Conservation (phyloP, 2,329 filamentous ascomycete species). For the Xylaria sp. region DNA sequence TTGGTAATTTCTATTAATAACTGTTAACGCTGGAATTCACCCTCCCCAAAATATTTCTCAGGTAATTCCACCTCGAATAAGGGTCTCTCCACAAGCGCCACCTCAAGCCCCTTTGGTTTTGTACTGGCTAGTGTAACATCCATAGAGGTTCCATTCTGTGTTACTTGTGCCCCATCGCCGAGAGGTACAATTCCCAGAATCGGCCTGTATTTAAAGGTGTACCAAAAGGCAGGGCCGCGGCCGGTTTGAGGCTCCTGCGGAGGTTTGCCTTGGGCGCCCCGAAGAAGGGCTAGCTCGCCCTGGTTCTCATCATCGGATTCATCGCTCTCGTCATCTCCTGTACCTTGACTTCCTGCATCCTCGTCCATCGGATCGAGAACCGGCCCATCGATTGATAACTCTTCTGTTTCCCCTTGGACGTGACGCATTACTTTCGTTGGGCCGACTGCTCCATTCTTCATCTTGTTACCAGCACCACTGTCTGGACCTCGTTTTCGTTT, state of each 20-base stretch:
- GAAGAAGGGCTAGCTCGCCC: slow-evolving; percentile 41
- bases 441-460: slow-evolving; percentile 49
- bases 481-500: slow-evolving; percentile 62
- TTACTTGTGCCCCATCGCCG: slow-evolving; percentile 42
- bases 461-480: slow-evolving; percentile 60
- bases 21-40: slow-evolving; percentile 44
- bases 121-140: slow-evolving; percentile 13
- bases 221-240: slow-evolving; percentile 62
- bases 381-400: slow-evolving; percentile 36
- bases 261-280: slow-evolving; percentile 38
- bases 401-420: slow-evolving; percentile 32
- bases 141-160: slow-evolving; percentile 26
- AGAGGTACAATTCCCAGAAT: slow-evolving; percentile 74
- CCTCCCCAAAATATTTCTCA: slow-evolving; percentile 69
- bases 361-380: slow-evolving; percentile 39
- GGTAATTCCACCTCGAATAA: slow-evolving; percentile 81
- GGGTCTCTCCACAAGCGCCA: slow-evolving; percentile 87
- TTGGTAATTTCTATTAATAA: not conserved
- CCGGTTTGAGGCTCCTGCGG: slow-evolving; percentile 30
- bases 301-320: slow-evolving; percentile 44
- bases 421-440: slow-evolving; percentile 40
- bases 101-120: slow-evolving; percentile 63
- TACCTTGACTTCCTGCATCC: slow-evolving; percentile 38
- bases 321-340: slow-evolving; percentile 42
- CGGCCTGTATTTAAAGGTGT: slow-evolving; percentile 92